Evolutionary conservation across 1,139 yeast species (phyloP), one percentile per base, ranked within the genome.

Genomic region (Suhomyces choctaworum): DNA sequence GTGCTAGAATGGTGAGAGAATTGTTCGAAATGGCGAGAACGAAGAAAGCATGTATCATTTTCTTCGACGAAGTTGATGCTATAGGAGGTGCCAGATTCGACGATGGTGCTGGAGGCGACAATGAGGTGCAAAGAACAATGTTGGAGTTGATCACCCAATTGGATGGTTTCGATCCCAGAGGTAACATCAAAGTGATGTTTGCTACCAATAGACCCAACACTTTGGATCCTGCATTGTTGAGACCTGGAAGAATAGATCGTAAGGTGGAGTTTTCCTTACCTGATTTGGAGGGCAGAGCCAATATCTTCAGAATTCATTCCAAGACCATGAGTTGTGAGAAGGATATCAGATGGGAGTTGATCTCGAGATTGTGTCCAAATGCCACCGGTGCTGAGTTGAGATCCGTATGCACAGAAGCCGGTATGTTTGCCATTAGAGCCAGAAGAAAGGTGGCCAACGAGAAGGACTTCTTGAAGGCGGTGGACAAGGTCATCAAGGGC

Each of bases 51-150:
- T 90, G 97, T 65, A 92, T 92, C 56, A 90, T 92, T 43, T 85
- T 85, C 63, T 90, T 92, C 56, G 98, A 92, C 66, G 98, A 92
- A 70, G 85, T 92, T 48, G 98, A 92, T 68, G 97, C 98, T 25
- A 88, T 92, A 64, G 98, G 98, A 47, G 97, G 97, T 19, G 97
- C 97, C 7, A 82, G 98, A 63, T 92, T 92, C 60, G 98, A 92
- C 61, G 98, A 92, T 61, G 97, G 97, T 51, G 98, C 97, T 13
- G 98, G 98, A 51, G 98, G 98, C 52, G 98, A 92, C 64, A 92
- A 90, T 59, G 98, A 92, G 70, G 98, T 92, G 37, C 98, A 92
- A 66, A 80, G 98, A 71, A 92, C 98, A 37, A 92, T 92, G 98
- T 78, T 92, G 78, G 98, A 92, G 64, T 78, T 92, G 54, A 90